These are phyloP conservation scores for Candida tibetensis DNA, from an alignment of 805 yeast species.

Conservation along the genomic window DNA sequence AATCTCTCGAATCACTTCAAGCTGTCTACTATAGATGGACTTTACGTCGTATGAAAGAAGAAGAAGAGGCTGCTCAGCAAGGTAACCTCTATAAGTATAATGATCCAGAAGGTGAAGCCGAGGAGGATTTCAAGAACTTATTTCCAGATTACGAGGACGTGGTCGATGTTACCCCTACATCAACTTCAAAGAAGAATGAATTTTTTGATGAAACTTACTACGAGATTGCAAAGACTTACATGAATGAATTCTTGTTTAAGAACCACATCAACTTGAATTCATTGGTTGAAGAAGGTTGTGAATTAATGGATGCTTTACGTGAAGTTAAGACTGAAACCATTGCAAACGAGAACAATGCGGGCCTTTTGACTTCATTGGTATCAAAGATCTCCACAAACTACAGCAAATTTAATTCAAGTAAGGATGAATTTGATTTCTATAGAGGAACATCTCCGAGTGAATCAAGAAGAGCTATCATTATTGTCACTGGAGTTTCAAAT, in stretches of 20 bases:
- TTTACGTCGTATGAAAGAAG: conserved; percentile 60
- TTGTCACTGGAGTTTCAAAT: conserved; percentile 32
- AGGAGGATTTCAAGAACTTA: conserved; percentile 72
- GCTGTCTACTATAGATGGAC: conserved; percentile 80
- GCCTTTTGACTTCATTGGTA: conserved; percentile 20
- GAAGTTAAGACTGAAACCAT: conserved; percentile 6
- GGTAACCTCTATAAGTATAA: conserved; percentile 63
- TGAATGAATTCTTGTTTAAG: conserved; percentile 35
- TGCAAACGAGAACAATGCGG: conserved; percentile 16
- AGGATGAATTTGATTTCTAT: conserved; percentile 52
- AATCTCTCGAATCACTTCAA: conserved; percentile 34
- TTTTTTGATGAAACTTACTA: conserved; percentile 46
- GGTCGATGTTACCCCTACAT: conserved; percentile 28
- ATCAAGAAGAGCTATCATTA: conserved; percentile 53
- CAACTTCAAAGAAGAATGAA: conserved; percentile 17
- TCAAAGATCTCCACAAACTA: conserved; percentile 18
- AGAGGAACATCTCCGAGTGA: conserved; percentile 59
- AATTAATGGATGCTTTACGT: conserved; percentile 11
- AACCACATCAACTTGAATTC: conserved; percentile 16
- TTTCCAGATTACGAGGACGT: conserved; percentile 87
- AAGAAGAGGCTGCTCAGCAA: conserved; percentile 58
- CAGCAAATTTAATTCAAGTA: conserved; percentile 13
- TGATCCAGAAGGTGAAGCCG: conserved; percentile 64
- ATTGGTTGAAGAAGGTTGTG: conserved; percentile 42
- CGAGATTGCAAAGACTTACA: conserved; percentile 48